Conservation (phyloP, 805 yeast genomes). For the Hanseniaspora mollemarum region DNA sequence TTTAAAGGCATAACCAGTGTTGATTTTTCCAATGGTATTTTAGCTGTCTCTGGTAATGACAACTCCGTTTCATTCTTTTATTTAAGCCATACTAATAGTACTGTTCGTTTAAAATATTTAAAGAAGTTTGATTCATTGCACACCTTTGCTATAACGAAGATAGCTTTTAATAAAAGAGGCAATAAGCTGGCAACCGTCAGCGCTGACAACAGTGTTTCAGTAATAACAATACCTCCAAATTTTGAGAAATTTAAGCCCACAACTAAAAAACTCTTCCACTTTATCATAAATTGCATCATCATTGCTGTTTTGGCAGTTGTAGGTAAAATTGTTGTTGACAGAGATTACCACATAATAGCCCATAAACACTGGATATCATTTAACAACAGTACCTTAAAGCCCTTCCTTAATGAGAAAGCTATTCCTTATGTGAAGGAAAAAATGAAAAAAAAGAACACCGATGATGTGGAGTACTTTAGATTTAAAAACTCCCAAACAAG, state of each 20-base stretch:
- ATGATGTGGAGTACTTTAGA: constrained; percentile 9
- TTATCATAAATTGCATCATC: constrained; percentile 23
- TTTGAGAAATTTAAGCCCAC: constrained; percentile 31
- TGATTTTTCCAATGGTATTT: constrained; percentile 34
- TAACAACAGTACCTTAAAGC: constrained; percentile 2
- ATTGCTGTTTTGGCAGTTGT: constrained; percentile 23
- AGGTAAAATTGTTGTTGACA: constrained; percentile 23
- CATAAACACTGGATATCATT: not conserved
- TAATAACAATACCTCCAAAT: constrained; percentile 47
- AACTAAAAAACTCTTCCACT: constrained; percentile 21
- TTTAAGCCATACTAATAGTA: constrained; percentile 23
- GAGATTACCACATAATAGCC: constrained; percentile 22
- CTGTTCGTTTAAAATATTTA: constrained; percentile 34
- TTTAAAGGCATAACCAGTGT: constrained; percentile 48
- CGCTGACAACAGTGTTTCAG: constrained; percentile 62
- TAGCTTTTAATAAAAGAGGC: constrained; percentile 60
- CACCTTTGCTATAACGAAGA: constrained; percentile 63
- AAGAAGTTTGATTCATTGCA: constrained; percentile 53
- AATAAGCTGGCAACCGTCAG: constrained; percentile 57
- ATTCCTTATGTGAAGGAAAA: constrained; percentile 8
- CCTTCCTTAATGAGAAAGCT: constrained; percentile 2
- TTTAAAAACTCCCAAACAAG: not conserved
- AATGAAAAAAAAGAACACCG: not conserved
- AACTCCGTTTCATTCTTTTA: constrained; percentile 51
- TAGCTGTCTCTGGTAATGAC: constrained; percentile 43